phyloP scores from a whole-genome alignment of 345 rosid genomes.

The Linum lewisii region DNA sequence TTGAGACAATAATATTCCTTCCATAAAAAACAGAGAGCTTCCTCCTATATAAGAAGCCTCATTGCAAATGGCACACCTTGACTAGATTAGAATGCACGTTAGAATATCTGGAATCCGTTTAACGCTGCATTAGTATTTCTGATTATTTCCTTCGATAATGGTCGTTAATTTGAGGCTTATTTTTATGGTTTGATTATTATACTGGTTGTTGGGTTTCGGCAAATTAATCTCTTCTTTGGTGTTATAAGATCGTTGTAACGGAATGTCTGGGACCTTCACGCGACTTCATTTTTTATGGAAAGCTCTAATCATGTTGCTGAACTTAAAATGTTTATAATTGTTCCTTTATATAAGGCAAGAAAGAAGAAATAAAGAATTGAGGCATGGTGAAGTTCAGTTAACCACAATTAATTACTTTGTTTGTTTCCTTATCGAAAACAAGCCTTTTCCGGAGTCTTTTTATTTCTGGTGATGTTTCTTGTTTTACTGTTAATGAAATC shows the following conservation, averaged over 20 bases:
- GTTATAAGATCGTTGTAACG: not conserved
- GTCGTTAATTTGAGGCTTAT: no score
- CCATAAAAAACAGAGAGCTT: not conserved
- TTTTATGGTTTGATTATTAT: no score
- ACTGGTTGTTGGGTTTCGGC: no score
- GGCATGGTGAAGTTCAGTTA: not conserved
- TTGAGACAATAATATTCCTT: not conserved
- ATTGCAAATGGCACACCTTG: no score
- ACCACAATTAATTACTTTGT: not conserved
- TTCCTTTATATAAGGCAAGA: not conserved
- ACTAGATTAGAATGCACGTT: no score
- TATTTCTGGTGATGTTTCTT: not conserved
- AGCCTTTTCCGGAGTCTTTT: not conserved
- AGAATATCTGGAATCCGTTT: no score
- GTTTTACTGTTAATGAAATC: conserved; percentile 12
- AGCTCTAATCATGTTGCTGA: not conserved
- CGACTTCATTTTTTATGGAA: not conserved
- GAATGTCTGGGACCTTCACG: not conserved
- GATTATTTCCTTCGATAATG: no score
- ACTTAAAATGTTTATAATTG: not conserved
- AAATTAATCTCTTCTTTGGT: not conserved
- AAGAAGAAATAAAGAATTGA: not conserved
- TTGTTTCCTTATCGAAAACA: not conserved
- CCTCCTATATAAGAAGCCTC: not conserved
- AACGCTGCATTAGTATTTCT: no score